Base-by-base conservation (phyloP, 345 rosid genomes). In the Combretum micranthum region DNA sequence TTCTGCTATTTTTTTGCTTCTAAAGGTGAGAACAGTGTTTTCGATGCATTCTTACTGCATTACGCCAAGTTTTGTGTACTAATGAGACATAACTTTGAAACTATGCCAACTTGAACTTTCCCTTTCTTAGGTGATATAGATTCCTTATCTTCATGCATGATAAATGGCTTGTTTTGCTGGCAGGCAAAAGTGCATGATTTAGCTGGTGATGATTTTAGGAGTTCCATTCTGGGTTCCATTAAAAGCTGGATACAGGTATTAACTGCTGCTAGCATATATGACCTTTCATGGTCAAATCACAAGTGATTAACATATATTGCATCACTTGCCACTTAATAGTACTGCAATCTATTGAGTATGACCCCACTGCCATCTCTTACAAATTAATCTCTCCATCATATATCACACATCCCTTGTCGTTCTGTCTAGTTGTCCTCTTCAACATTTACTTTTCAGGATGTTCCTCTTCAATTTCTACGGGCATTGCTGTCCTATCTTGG, bases 401-500 rank as follows among this genome's bases (percentile, higher is more conserved):
- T 32, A 32, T 32, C 9, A 32, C 9, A 32, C 39, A 32, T 9
- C 39, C 9, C 9, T 32, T 32, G 10, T 32, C 10, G 1, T 32
- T 1, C 39, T 32, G 39, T 32, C 39, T 32, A 32, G 39, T 32
- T 4, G 39, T 7, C 39, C 39, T 32, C 39, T 32, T 32, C 44
- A 64, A 52, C 16, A 48, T 55, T 13, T 47, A 16, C 59, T 48
- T 15, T 17, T 39, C 96, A 89, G 99, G 90, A 77, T 46, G 97
- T 89, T 44, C 99, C 99, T 62, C 91, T 93, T 62, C 91, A 85
- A 50, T 89, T n/a, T 70, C 80, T 87, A 61, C 75, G 75, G 59
- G 94, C 97, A 50, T 88, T 93, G 64, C n/a, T 89, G 64, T 80
- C 88, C 58, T 89, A 80, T 79, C 94, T 89, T 71, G 95, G 95